Evolutionary conservation across 2,329 filamentous ascomycete species (phyloP).

Genomic region (Fusarium gaditjirri): DNA sequence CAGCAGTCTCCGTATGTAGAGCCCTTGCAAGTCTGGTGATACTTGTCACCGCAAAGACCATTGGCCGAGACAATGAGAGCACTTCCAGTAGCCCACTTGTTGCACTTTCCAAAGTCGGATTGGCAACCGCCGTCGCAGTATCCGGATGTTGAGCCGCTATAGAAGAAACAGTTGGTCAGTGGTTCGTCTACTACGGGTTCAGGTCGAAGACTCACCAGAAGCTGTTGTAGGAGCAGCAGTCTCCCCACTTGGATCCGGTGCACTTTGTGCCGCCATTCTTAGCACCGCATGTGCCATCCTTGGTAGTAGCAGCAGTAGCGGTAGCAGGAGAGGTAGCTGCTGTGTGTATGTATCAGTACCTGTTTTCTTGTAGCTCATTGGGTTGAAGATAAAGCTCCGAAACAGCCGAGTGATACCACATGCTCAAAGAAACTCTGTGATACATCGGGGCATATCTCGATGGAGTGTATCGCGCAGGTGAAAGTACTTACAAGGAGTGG

Average conservation of each 20-base stretch:
- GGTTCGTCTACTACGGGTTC: too few relatives aligned
- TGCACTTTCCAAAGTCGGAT: slow-evolving; percentile 46
- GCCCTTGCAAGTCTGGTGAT: slow-evolving; percentile 34
- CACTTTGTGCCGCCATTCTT: slow-evolving; percentile 45
- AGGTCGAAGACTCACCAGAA: slow-evolving; percentile 46
- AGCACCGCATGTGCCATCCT: slow-evolving; percentile 50
- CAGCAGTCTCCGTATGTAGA: slow-evolving; percentile 32
- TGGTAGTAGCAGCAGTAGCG: slow-evolving; percentile 8
- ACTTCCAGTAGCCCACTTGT: slow-evolving; percentile 22
- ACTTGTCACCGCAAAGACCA: slow-evolving; percentile 31
- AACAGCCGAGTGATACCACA: not conserved
- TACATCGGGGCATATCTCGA: not conserved
- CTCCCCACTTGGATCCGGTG: slow-evolving; percentile 47
- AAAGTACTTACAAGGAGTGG: not conserved
- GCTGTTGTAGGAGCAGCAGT: slow-evolving; percentile 52
- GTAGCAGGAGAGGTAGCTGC: not conserved
- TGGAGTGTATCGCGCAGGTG: not conserved
- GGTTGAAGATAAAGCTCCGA: not conserved
- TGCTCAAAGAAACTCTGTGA: not conserved
- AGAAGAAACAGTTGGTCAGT: not conserved
- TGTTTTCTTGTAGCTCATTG: not conserved
- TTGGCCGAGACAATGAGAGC: slow-evolving; percentile 30
- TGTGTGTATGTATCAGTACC: slow-evolving; percentile 3
- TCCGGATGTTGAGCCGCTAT: slow-evolving; percentile 13
- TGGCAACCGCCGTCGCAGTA: slow-evolving; percentile 49